Percentiles rank a stretch among this genome's conserved stretches.
Evolutionary conservation across 1,284 basidiomycete species (phyloP).

Genomic region (Microbotryum saponariae): DNA sequence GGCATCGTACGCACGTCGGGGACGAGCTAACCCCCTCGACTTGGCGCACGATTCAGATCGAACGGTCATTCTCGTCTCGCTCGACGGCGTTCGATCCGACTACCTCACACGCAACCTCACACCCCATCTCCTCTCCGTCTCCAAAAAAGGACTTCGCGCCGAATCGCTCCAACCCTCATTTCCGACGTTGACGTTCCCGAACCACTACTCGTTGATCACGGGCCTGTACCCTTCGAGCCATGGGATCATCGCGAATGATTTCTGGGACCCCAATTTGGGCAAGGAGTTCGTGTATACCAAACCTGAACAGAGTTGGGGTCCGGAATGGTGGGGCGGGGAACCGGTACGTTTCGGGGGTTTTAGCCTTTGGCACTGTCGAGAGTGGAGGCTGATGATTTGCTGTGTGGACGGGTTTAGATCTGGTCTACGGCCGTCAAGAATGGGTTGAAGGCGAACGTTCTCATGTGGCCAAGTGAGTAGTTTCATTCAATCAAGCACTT

Average conservation of each 20-base stretch:
- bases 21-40: too few species aligned
- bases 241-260: conserved; percentile 86
- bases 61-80: conserved; percentile 74
- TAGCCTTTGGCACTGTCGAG: not conserved
- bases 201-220: conserved; percentile 50
- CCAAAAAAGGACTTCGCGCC: conserved; percentile 69
- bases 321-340: conserved; percentile 78
- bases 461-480: conserved; percentile 67
- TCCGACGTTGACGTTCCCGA: conserved; percentile 76
- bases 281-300: conserved; percentile 64
- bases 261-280: conserved; percentile 63
- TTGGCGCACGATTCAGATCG: conserved; percentile 39
- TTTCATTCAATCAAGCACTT: not conserved
- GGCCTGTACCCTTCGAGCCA: conserved; percentile 78
- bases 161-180: conserved; percentile 78
- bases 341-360: conserved; percentile 54
- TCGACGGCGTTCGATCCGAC: conserved; percentile 77
- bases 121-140: conserved; percentile 67
- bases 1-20: conserved; percentile 31
- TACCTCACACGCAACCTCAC: conserved; percentile 75
- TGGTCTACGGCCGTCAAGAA: conserved; percentile 76
- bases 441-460: conserved; percentile 67
- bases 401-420: conserved; percentile 49
- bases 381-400: not conserved
- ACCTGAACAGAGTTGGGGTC: conserved; percentile 54